These are phyloP conservation scores for Carex cristatella DNA, from an alignment of 176 grass and related monocot species.

Conservation along the genomic window DNA sequence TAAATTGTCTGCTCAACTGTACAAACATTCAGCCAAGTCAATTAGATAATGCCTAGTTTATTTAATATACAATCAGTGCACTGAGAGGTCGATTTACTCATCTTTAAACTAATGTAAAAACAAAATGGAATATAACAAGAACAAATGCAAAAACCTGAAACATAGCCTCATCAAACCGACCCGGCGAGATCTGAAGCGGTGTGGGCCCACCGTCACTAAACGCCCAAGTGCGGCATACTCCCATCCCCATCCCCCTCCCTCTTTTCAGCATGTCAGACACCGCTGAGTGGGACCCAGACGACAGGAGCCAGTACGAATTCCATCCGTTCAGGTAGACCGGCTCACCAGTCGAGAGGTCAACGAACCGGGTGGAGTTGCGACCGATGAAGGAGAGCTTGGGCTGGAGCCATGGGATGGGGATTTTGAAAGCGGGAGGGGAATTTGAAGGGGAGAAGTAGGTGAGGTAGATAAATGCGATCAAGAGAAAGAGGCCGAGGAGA, in stretches of 20 bases:
- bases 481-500: constrained; percentile 57
- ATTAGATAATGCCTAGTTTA: neutral
- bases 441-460: constrained; percentile 31
- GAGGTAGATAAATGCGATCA: constrained; percentile 52
- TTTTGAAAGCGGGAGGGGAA: constrained; percentile 20
- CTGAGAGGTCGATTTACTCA: neutral
- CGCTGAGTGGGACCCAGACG: constrained; percentile 23
- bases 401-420: constrained; percentile 81
- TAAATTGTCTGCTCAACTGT: neutral
- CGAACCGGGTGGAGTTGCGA: constrained; percentile 55
- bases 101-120: neutral
- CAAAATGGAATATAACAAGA: neutral
- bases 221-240: constrained; percentile 85
- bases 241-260: constrained; percentile 55
- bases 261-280: constrained; percentile 73
- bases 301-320: constrained; percentile 96
- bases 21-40: neutral
- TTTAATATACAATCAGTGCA: neutral
- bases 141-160: constrained; percentile 52
- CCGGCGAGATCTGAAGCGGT: constrained; percentile 83
- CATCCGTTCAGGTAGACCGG: constrained; percentile 83
- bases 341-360: constrained; percentile 39
- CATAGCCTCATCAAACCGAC: constrained; percentile 51
- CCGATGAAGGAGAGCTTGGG: constrained; percentile 59
- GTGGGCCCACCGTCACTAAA: constrained; percentile 65